Conservation (phyloP, 164 flowering plant genomes). For the Euptelea pleiosperma region DNA sequence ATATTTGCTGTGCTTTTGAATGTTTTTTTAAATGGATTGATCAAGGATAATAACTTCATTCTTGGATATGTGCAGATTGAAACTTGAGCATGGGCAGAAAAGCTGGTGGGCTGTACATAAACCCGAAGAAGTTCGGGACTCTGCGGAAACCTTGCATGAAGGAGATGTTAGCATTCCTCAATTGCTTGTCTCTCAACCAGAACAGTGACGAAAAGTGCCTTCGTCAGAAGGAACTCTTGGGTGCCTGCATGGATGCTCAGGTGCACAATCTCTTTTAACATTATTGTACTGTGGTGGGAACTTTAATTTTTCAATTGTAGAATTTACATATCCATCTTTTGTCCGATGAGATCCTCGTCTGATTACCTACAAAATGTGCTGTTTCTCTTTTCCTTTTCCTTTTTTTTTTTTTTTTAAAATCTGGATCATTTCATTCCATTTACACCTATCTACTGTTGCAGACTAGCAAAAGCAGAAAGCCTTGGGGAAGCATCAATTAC, state of each 20-base stretch:
- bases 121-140: conserved; percentile 20
- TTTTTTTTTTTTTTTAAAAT: background rate
- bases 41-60: too few species aligned
- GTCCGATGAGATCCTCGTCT: too few species aligned
- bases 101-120: conserved; percentile 36
- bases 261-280: conserved; percentile 22
- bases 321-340: background rate
- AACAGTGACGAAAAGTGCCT: conserved; percentile 56
- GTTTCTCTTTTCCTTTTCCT: background rate
- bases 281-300: too few species aligned
- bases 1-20: too few species aligned
- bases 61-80: conserved; percentile 11
- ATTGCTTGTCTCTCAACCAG: conserved; percentile 62
- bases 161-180: conserved; percentile 73
- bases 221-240: conserved; percentile 53
- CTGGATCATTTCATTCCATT: background rate
- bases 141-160: conserved; percentile 48
- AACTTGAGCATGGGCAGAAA: conserved; percentile 55
- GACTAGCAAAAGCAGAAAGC: conserved; percentile 35
- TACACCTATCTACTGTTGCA: conserved; percentile 21
- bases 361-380: too few species aligned
- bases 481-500: conserved; percentile 69
- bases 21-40: too few species aligned
- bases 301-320: background rate
- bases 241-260: conserved; percentile 74